Conservation (phyloP, 352 stramenopile genomes). For the Phytophthora europaea region DNA sequence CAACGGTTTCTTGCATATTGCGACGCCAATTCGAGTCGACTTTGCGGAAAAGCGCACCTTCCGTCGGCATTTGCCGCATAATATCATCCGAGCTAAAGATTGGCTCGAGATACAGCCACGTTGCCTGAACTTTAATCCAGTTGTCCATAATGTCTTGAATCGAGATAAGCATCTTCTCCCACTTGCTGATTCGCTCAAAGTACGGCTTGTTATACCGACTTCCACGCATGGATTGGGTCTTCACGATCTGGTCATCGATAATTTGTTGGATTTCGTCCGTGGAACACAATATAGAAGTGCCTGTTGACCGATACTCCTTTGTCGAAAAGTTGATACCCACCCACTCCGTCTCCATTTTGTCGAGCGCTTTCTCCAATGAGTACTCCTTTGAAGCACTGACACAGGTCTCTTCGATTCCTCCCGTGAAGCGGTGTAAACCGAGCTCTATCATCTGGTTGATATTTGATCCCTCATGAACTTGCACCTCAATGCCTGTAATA, state of each 20-base stretch:
- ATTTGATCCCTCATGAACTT: slow-evolving; percentile 91
- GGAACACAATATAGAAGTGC: slow-evolving; percentile 91
- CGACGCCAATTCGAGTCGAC: slow-evolving; percentile 90
- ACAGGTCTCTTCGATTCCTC: slow-evolving; percentile 93
- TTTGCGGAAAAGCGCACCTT: slow-evolving; percentile 89
- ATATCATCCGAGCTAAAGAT: slow-evolving; percentile 96
- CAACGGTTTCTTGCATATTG: slow-evolving; percentile 90
- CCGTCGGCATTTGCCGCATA: slow-evolving; percentile 93
- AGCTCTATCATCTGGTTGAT: slow-evolving; percentile 94
- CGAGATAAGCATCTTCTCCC: slow-evolving; percentile 92
- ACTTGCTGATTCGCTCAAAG: slow-evolving; percentile 86
- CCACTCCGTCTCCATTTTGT: slow-evolving; percentile 96
- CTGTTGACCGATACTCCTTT: slow-evolving; percentile 94
- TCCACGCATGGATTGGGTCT: slow-evolving; percentile 96
- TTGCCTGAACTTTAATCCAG: slow-evolving; percentile 95
- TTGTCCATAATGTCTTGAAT: slow-evolving; percentile 95
- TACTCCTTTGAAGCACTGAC: slow-evolving; percentile 96
- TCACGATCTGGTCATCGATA: slow-evolving; percentile 96
- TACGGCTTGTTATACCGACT: slow-evolving; percentile 95
- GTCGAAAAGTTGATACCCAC: slow-evolving; percentile 92
- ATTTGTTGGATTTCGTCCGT: slow-evolving; percentile 95
- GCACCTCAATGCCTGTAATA: slow-evolving; percentile 89
- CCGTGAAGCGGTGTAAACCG: slow-evolving; percentile 85
- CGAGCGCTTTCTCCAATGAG: slow-evolving; percentile 92
- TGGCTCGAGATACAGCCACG: slow-evolving; percentile 94